Conservation (phyloP, 139 green algal species). For the Closterium sp. region DNA sequence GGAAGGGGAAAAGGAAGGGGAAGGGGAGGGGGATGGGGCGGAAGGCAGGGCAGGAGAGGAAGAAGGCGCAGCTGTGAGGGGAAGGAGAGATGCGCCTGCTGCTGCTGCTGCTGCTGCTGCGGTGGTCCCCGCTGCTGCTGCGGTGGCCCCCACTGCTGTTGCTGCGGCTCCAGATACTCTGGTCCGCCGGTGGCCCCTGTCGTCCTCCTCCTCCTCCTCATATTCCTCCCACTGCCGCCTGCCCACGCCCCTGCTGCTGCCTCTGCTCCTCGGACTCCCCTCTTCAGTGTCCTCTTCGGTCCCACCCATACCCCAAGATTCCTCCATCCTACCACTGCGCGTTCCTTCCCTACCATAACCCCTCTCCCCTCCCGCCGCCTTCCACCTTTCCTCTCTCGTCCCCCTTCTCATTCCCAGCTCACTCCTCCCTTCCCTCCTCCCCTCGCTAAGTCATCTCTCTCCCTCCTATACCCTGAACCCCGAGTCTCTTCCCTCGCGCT, state of each 20-base stretch:
- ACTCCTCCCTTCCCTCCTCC: not conserved
- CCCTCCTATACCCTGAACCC: not conserved
- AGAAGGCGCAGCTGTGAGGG: not conserved
- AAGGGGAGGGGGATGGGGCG: not conserved
- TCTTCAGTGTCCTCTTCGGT: not conserved
- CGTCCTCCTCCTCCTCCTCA: not conserved
- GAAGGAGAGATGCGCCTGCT: not conserved
- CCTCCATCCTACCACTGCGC: no score
- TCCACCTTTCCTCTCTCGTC: not conserved
- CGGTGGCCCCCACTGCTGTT: not conserved
- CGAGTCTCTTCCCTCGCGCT: not conserved
- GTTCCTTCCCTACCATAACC: not conserved
- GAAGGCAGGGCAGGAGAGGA: not conserved
- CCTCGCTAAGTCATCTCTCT: not conserved
- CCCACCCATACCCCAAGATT: not conserved
- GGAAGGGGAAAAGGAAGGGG: not conserved
- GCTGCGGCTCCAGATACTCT: not conserved
- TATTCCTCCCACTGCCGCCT: not conserved
- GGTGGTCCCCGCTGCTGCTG: not conserved
- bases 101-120: not conserved
- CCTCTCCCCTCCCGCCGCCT: not conserved
- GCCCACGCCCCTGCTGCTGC: not conserved
- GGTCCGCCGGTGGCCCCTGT: not conserved
- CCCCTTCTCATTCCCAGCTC: not conserved
- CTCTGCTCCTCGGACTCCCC: not conserved